phyloP scores from a whole-genome alignment of 441 rosid genomes.

The Geranium incanum region DNA sequence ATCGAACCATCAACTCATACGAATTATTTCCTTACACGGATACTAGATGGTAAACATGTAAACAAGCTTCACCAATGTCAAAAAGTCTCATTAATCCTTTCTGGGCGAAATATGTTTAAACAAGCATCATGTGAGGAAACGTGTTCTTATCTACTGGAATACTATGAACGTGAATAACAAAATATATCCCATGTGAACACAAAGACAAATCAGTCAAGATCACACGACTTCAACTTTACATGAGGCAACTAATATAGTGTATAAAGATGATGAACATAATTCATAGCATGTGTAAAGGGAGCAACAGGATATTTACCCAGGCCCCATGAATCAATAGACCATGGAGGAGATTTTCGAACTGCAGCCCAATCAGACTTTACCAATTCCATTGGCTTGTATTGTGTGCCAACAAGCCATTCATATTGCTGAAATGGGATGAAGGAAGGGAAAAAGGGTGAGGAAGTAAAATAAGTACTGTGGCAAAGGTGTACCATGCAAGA shows the following conservation, averaged over 20 bases:
- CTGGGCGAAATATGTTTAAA: background rate
- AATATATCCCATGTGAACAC: constrained; percentile 8
- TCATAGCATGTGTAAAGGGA: constrained; percentile 1
- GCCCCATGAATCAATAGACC: constrained; percentile 99
- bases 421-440: constrained; percentile 52
- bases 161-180: background rate
- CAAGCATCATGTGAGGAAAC: constrained; percentile 2
- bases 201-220: background rate
- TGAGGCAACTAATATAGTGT: background rate
- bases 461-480: constrained; percentile 6
- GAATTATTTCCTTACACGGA: background rate
- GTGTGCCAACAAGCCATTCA: constrained; percentile 88
- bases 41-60: background rate
- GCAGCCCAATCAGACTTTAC: constrained; percentile 87
- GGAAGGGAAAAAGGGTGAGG: constrained; percentile 10
- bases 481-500: background rate
- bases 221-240: constrained; percentile 6
- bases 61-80: background rate
- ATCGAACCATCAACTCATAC: background rate
- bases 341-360: constrained; percentile 92
- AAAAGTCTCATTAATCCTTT: background rate
- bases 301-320: constrained; percentile 53
- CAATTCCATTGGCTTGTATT: constrained; percentile 89
- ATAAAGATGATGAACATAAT: background rate
- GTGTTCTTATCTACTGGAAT: constrained; percentile 5